Conservation (phyloP, 1,284 basidiomycete genomes). For the Cryptococcus neoformans region DNA sequence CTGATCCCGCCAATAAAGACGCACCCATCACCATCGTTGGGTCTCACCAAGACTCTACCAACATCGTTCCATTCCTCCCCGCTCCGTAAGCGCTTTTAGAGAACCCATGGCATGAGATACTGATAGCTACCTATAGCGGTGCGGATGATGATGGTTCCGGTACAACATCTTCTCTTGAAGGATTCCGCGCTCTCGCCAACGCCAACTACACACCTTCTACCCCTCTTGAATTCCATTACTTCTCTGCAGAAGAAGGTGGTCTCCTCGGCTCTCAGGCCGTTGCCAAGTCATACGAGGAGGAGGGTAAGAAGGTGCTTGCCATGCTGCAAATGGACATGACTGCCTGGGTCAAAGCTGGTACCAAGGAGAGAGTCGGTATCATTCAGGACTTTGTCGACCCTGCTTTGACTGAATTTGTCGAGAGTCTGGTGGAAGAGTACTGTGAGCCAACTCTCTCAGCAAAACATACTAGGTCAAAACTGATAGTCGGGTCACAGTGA, state of each 20-base stretch:
- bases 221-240: conserved; percentile 94
- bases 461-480: neutral
- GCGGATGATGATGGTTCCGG: conserved; percentile 87
- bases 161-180: conserved; percentile 85
- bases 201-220: conserved; percentile 68
- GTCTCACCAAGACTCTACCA: conserved; percentile 91
- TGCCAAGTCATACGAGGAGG: conserved; percentile 68
- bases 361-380: conserved; percentile 81
- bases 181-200: conserved; percentile 77
- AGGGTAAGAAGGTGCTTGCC: conserved; percentile 66
- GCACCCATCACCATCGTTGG: conserved; percentile 59
- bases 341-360: conserved; percentile 91
- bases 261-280: conserved; percentile 92
- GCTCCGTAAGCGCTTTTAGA: conserved; percentile 65
- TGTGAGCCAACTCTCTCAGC: conserved; percentile 31
- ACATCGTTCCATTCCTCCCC: conserved; percentile 76
- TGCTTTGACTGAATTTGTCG: conserved; percentile 69
- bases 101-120: neutral
- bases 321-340: conserved; percentile 94
- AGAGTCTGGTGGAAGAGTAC: conserved; percentile 66
- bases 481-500: conserved; percentile 26
- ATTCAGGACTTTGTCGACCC: conserved; percentile 83
- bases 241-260: conserved; percentile 92
- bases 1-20: conserved; percentile 16
- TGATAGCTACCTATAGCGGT: conserved; percentile 15